Evolutionary conservation across 1,284 basidiomycete species (phyloP).

Genomic region (Fomitopsis schrenkii): DNA sequence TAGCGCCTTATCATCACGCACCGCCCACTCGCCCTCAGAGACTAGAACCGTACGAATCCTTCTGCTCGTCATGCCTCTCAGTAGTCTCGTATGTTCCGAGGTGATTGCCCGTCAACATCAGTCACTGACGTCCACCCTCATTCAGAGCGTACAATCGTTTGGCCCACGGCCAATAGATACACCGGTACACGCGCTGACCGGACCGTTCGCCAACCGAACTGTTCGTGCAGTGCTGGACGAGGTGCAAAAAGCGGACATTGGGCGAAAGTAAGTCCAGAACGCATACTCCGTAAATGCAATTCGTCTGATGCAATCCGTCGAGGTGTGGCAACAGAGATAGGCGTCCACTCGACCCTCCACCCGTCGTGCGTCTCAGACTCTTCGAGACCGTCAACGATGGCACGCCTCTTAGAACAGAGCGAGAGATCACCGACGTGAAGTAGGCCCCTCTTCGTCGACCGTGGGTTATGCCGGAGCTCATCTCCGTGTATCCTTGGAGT

Average conservation of each 20-base stretch:
- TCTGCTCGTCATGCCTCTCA: neutral
- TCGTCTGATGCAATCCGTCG: neutral
- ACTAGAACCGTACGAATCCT: neutral
- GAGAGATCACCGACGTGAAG: constrained; percentile 33
- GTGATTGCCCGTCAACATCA: neutral
- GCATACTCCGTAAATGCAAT: neutral
- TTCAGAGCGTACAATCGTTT: neutral
- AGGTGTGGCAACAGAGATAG: constrained; percentile 37
- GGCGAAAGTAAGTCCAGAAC: neutral
- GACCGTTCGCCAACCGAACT: neutral
- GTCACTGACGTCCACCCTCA: neutral
- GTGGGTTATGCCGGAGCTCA: neutral
- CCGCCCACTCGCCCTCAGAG: no score
- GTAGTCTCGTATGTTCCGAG: neutral
- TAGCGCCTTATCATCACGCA: no score
- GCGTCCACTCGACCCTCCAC: constrained; percentile 38
- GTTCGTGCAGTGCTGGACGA: neutral
- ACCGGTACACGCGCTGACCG: neutral
- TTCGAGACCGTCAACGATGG: constrained; percentile 21
- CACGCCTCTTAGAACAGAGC: constrained; percentile 24
- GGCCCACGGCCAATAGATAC: neutral
- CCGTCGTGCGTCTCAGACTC: constrained; percentile 32
- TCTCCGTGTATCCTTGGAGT: neutral
- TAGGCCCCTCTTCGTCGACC: constrained; percentile 17
- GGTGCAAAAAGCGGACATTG: neutral